Evolutionary conservation across 2,329 filamentous ascomycete species (phyloP), one percentile per base, ranked within the genome.

Genomic region (Raffaelea albimanens): DNA sequence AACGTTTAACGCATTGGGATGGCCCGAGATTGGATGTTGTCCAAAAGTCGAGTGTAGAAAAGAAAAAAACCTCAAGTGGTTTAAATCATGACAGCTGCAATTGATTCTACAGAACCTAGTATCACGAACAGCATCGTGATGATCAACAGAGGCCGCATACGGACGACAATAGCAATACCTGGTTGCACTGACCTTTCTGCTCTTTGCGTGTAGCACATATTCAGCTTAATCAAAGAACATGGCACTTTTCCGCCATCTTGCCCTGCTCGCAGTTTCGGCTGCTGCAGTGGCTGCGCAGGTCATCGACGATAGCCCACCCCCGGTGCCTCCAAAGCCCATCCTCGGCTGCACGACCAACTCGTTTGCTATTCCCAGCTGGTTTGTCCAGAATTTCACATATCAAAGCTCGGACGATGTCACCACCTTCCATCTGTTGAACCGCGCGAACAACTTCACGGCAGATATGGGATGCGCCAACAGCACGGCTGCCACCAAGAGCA

Each of bases 311-410:
- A 7, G 7, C n/a, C 20, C 14, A n/a, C 14, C 5, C 9, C 19
- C 25, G 2, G 39, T 40, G 10, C 39, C 25, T 2, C 29, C 31
- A 2, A 34, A 21, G 14, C 36, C 38, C 16, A 40, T 46, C 3
- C 29, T 31, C 13, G 48, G 48, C 13, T 59, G 58, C 49, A 58
- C 55, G 1, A 52, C 52, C 31, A 55, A 48, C 22, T 58, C 58
- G 0, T 59, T 59, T 31, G 45, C 47, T 2, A 44, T 56, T 5
- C 57, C 58, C 0, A 59, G 57, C 46, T 59, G 58, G 56, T 50
- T 56, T 20, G 38, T 58, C 18, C 41, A 54, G 3, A 45, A 57
- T 21, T 52, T 59, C 22, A 46, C 38, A 2, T 50, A 40, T 14
- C 8, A 13, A 10, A 34, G 23, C 14, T 16, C 40, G 14, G 33